Evolutionary conservation across 208 protist species (phyloP), one percentile per base, ranked within the genome.

Genomic region (Eutreptiella sp.): DNA sequence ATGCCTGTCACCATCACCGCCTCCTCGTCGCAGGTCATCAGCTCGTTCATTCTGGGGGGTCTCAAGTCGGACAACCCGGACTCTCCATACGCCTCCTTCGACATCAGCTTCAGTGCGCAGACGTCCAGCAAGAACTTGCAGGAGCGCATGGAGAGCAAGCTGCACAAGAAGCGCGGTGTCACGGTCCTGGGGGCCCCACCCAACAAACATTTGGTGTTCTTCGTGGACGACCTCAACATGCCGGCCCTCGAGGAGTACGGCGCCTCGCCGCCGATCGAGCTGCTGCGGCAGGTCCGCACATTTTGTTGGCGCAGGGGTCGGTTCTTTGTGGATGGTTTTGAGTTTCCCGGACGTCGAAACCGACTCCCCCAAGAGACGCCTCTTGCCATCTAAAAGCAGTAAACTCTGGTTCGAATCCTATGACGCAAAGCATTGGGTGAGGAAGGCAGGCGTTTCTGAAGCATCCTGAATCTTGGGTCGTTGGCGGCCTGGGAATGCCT

Each of bases 191-290:
- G 61, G 14, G 33, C 61, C 4, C 53, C 61, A 5, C 35, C 57
- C 9, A 31, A 31, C 53, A 67, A 67, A 41, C 27, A 42, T 16
- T 63, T 66, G 33, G 43, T 76, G 28, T 50, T 79, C 36, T 68
- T 83, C 24, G 84, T 94, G 32, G 77, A 83, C 69, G 77, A 83
- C 64, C 52, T 72, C 24, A 83, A 83, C 70, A 83, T 84, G 76
- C 76, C 76, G 7, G 38, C 66, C 48, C 67, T 38, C 23, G 77
- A 83, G 45, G 35, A 70, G 47, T 83, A 82, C 59, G 68, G 68
- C 41, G 65, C 76, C 11, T 77, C 80, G 54, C 76, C 77, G 9
- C 76, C 77, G 9, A 54, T 83, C 34, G 77, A 83, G 43, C 46
- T 83, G 1, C 36, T 83, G 28, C 60, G 77, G 0, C 76, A 82